These are phyloP conservation scores for Gleditsia sinensis DNA, from an alignment of 306 rosid species.

Conservation along the genomic window DNA sequence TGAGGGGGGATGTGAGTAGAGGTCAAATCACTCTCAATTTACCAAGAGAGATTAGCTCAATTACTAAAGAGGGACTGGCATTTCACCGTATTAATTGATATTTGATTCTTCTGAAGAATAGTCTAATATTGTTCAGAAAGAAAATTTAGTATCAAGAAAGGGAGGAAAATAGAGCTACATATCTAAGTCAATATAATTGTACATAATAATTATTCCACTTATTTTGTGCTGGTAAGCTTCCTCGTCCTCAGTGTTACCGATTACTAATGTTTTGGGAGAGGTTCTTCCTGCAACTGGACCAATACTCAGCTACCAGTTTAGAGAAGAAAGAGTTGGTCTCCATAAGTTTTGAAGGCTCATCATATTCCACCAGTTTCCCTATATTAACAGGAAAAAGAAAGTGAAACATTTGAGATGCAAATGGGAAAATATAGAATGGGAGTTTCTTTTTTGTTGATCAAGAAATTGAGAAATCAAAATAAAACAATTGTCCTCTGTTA, in stretches of 20 bases:
- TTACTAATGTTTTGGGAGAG: neutral
- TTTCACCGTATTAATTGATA: no score
- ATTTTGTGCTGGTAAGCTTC: neutral
- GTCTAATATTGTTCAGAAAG: no score
- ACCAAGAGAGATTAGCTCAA: no score
- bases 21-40: neutral
- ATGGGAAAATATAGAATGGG: no score
- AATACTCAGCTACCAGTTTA: slow-evolving; percentile 70
- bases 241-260: neutral
- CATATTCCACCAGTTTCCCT: slow-evolving; percentile 69
- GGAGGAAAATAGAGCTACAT: neutral
- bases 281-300: slow-evolving; percentile 54
- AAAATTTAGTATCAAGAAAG: no score
- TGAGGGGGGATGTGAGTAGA: no score
- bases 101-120: no score
- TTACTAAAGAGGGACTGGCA: no score
- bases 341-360: slow-evolving; percentile 58
- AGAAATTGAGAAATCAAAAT: no score
- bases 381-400: neutral
- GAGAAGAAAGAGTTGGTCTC: slow-evolving; percentile 60
- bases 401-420: neutral
- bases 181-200: neutral
- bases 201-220: neutral
- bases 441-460: no score
- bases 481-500: no score